phyloP scores from a whole-genome alignment of 2,329 filamentous ascomycete species.

The Beauveria sp. region DNA sequence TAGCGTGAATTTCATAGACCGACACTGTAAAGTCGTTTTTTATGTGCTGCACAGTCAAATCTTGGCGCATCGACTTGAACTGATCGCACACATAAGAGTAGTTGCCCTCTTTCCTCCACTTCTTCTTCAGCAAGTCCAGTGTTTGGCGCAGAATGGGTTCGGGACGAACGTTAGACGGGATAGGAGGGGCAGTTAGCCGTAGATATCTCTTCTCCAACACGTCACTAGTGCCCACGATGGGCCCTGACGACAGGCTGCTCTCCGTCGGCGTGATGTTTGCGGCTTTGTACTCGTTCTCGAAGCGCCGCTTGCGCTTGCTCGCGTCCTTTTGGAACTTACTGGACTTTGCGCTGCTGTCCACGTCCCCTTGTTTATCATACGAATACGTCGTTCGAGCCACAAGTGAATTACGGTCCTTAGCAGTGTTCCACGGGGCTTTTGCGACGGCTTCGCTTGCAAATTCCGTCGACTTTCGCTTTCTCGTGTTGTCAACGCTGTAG shows the following conservation, averaged over 20 bases:
- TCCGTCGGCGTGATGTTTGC: conserved; percentile 49
- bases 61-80: conserved; percentile 97
- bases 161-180: conserved; percentile 82
- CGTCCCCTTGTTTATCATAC: conserved; percentile 31
- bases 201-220: conserved; percentile 89
- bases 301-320: conserved; percentile 84
- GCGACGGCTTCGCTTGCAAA: conserved; percentile 45
- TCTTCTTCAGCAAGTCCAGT: conserved; percentile 81
- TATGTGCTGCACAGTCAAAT: conserved; percentile 95
- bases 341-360: conserved; percentile 44
- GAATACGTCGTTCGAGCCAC: conserved; percentile 69
- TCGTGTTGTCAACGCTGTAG: conserved; percentile 36
- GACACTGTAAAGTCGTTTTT: conserved; percentile 93
- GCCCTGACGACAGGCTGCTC: conserved; percentile 51
- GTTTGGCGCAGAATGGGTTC: conserved; percentile 73
- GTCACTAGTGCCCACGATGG: conserved; percentile 79
- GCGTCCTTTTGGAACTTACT: conserved; percentile 92
- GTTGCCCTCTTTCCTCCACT: conserved; percentile 89
- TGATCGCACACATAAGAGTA: conserved; percentile 98
- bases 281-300: conserved; percentile 59
- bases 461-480: conserved; percentile 79
- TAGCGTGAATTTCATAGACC: conserved; percentile 95
- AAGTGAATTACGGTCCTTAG: conserved; percentile 51
- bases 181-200: conserved; percentile 82
- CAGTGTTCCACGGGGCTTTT: conserved; percentile 67